Base-by-base conservation (phyloP, 495 filamentous ascomycete species). In the Glutinoglossum americanum region DNA sequence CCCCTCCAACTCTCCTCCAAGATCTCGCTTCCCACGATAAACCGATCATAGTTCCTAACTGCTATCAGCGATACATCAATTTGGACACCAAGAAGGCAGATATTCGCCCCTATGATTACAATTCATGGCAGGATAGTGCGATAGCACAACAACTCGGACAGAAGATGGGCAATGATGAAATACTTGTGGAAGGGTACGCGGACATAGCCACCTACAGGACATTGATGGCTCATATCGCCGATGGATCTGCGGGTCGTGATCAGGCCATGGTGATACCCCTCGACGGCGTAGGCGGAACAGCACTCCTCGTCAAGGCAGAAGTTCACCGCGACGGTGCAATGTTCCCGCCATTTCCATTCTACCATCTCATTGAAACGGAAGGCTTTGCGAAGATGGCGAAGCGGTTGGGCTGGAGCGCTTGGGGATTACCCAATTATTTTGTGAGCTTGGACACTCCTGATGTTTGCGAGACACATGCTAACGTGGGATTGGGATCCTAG, bases 241-340 rank as follows among this genome's bases (percentile, higher is more conserved):
- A 82, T 61, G 62, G 63, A 23, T 59, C 56, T 1, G 71, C 70
- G 3, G 72, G 68, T 0, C 74, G 76, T 8, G 77, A 87, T 64
- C 71, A 73, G 3, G 67, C 75, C 26, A 69, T 73, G 28, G 81
- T 84, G 62, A 73, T 94, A 6, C 72, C 74, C 21, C 71, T 98
- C 4, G 93, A 98, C 69, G 92, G 92, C 21, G 93, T 98, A 13
- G 92, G 92, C 51, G 92, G 92, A 5, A 94, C 92, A 1, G 86
- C 90, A 7, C 74, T 98, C 57, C 70, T 98, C 69, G 92, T 98
- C 17, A 96, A 96, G 72, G 92, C 93, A 0, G 93, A 97, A 57
- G 92, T 98, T 8, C 92, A 98, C 64, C 79, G 92, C 15, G 93
- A 98, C 67, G 92, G 92, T 3, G 92, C 93, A 57, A 98, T 98